Conservation (phyloP, 2,329 filamentous ascomycete genomes). For the Plenodomus tracheiphilus region DNA sequence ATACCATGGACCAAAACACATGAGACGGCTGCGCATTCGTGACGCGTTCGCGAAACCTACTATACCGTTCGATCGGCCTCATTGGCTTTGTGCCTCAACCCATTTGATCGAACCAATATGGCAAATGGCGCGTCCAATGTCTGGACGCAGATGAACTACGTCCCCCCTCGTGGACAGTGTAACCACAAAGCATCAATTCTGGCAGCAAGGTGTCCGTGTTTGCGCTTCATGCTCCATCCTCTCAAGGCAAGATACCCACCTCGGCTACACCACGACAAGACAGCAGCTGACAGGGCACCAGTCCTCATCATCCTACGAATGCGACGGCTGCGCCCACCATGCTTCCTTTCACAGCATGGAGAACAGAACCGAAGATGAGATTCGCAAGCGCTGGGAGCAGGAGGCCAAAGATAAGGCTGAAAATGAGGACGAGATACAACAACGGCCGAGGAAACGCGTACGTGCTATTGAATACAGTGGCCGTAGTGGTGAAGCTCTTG, state of each 20-base stretch:
- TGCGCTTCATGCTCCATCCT: constrained; percentile 62
- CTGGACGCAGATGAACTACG: constrained; percentile 57
- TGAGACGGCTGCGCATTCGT: background rate
- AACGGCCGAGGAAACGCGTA: constrained; percentile 32
- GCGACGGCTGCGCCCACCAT: constrained; percentile 60
- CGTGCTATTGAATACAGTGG: constrained; percentile 28
- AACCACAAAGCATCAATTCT: constrained; percentile 54
- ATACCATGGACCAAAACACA: background rate
- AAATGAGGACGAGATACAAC: constrained; percentile 11
- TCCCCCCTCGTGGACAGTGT: constrained; percentile 55
- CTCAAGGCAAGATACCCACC: constrained; percentile 50
- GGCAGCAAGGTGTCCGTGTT: constrained; percentile 54
- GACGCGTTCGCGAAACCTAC: background rate
- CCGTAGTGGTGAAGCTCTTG: background rate
- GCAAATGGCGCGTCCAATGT: constrained; percentile 44
- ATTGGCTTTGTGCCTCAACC: too few relatives aligned
- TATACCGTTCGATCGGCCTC: background rate
- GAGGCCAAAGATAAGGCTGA: constrained; percentile 40
- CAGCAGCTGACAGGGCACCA: constrained; percentile 6
- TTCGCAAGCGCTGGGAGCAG: constrained; percentile 50
- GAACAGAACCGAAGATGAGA: constrained; percentile 54
- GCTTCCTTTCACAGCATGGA: constrained; percentile 59
- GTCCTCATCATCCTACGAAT: constrained; percentile 57
- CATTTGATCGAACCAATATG: constrained; percentile 8
- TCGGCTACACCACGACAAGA: background rate